Base-by-base conservation (phyloP, 1,139 yeast species). In the Blastobotrys elegans region DNA sequence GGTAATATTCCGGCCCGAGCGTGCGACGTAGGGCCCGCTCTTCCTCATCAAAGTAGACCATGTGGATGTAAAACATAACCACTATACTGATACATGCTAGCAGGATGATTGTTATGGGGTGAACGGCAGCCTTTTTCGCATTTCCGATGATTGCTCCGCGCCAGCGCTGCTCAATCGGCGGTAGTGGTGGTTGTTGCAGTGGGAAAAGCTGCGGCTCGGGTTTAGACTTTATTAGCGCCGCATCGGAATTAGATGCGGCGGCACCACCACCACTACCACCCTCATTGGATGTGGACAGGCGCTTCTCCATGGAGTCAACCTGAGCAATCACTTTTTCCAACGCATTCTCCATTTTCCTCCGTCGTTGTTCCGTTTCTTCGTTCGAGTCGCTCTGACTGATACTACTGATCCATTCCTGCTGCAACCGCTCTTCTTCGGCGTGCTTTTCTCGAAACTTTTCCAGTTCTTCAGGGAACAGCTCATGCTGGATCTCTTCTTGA, bases 401-500 rank as follows among this genome's bases (percentile, higher is more conserved):
- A 21, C 35, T 22, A 1, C 30, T 20, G 5, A 36, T 13, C 48
- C 48, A 46, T n/a, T 46, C 34, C 22, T 40, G 32, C 10, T 43
- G 48, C 33, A 34, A 5, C 16, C 31, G 29, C 14, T 30, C 34
- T 22, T 40, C 42, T 26, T 39, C 31, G 20, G 37, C 32, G 5
- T 37, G 41, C 14, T 17, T 21, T 14, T 29, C 42, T 31, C 24
- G 17, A 11, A 22, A 13, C 20, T 34, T 50, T 41, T 13, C 43
- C 26, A 11, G 38, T 40, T 34, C 49, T 7, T 43, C 36, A 3
- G 46, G 41, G 21, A 35, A 35, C 30, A 35, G 10, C 10, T 46
- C 49, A 11, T 43, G 43, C 16, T 53, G 54, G 13, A 52, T 43
- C 42, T 52, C 49, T 34, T 55, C 57, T 24, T 51, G 56, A 13